Evolutionary conservation across 768 basidiomycete species (phyloP), one percentile per base, ranked within the genome.

Genomic region (Termitomyces heimii): DNA sequence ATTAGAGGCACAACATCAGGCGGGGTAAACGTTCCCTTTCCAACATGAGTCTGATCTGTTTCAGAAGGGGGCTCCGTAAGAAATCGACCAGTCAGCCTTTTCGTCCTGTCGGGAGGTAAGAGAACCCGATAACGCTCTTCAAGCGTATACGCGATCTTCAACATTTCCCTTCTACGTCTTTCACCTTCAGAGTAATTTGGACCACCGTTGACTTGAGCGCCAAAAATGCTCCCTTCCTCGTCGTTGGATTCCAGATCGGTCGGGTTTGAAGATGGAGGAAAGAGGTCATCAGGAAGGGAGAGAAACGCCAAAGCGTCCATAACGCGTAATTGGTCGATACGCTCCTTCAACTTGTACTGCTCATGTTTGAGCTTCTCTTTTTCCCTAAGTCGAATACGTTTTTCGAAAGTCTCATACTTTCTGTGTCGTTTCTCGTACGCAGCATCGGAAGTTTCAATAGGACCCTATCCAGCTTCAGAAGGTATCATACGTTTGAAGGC

Each of bases 351-450:
- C 67, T 93, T 92, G 74, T 94, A 93, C 63, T 93, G 91, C 66
- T 94, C 92, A 62, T 93, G 88, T 70, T 89, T 88, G 54, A 95
- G 81, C 67, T 93, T 93, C 71, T 96, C 93, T 71, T 92, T 92
- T 72, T 95, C 93, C 54, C 92, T 83, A 34, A 90, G 74, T 4
- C 92, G 86, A 66, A 87, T 84, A 8, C 92, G 82, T 68, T 91
- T 92, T 71, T 95, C 94, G 58, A 90, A 88, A 14, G 80, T 81
- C 68, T 94, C 92, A 70, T 90, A 94, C 67, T 90, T 92, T 52
- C 85, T 81, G 71, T 96, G 93, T 44, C 91, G 82, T 61, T 84
- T 85, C 69, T 89, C 82, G 66, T 94, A 96, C 7, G 81, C 81
- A 24, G 82, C 81, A 71, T 96, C 93, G 9, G 89, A 89, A 4